A percentile compares a stretch with the other conserved stretches of the same genome.
These are phyloP conservation scores for Neodidymelliopsis sp. DNA, from an alignment of 2,329 filamentous ascomycete species.

Conservation along the genomic window DNA sequence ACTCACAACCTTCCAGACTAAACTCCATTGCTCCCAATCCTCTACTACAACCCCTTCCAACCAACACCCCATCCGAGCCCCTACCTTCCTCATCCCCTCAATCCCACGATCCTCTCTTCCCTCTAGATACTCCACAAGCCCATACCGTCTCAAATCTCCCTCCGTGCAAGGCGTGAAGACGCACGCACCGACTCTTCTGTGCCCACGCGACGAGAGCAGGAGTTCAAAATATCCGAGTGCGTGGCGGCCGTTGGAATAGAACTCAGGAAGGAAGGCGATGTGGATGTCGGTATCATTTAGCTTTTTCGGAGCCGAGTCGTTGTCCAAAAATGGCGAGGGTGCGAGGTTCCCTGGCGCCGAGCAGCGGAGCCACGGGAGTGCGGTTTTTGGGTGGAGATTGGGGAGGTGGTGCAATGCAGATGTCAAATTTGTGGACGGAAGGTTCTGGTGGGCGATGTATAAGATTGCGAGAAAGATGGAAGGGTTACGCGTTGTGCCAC, in stretches of 20 bases:
- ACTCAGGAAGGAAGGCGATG: constrained; percentile 27
- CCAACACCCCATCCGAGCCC: constrained; percentile 14
- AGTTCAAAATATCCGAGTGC: constrained; percentile 22
- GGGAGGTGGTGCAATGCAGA: constrained; percentile 30
- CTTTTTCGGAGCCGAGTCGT: neutral
- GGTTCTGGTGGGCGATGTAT: constrained; percentile 29
- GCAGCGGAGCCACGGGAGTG: constrained; percentile 8
- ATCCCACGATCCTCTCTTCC: neutral
- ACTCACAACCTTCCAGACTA: neutral
- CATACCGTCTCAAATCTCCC: constrained; percentile 7
- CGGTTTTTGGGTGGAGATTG: constrained; percentile 17
- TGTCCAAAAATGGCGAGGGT: neutral
- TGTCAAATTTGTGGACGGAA: constrained; percentile 25
- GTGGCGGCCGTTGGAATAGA: constrained; percentile 25
- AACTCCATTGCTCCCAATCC: constrained; percentile 9
- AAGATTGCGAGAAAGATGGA: constrained; percentile 30
- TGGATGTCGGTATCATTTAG: neutral
- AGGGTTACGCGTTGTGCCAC: constrained; percentile 23
- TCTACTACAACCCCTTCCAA: constrained; percentile 8
- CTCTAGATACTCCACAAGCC: constrained; percentile 12
- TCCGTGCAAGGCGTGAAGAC: constrained; percentile 24
- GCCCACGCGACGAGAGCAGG: neutral
- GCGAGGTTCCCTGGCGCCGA: neutral
- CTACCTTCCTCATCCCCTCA: constrained; percentile 5
- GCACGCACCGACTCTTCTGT: neutral